These are phyloP conservation scores for Barnettozyma hawaiiensis DNA, from an alignment of 1,139 yeast species.

Conservation along the genomic window DNA sequence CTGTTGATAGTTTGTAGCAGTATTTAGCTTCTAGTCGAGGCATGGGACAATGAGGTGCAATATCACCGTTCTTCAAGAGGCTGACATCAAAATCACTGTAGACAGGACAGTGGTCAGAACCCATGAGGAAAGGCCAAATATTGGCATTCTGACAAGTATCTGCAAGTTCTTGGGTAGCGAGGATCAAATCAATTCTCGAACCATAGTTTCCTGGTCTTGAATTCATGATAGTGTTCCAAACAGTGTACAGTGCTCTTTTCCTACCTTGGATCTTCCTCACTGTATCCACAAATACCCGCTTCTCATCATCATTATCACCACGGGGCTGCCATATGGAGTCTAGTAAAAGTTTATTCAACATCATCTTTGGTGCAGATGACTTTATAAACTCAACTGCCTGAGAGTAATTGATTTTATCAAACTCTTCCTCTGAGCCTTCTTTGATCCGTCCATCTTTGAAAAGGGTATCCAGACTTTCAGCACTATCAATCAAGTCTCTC, in stretches of 20 bases:
- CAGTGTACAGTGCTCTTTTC: conserved; percentile 69
- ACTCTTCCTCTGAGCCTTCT: conserved; percentile 9
- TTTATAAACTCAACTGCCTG: conserved; percentile 38
- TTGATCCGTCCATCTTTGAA: conserved; percentile 26
- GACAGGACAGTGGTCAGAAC: conserved; percentile 95
- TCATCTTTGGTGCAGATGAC: conserved; percentile 36
- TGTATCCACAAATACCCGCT: conserved; percentile 52
- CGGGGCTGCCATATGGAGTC: conserved; percentile 34
- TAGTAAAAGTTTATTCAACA: conserved; percentile 36
- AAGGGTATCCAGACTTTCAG: conserved; percentile 54
- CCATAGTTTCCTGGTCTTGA: conserved; percentile 85
- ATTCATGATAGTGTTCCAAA: conserved; percentile 81
- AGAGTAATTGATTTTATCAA: conserved; percentile 39
- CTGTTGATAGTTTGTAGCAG: conserved; percentile 45
- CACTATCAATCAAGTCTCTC: conserved; percentile 76
- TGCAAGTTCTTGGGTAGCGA: conserved; percentile 39
- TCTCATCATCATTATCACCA: conserved; percentile 14
- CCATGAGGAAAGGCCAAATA: conserved; percentile 64
- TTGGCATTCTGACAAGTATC: conserved; percentile 42
- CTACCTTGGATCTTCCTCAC: conserved; percentile 53
- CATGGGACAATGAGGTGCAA: background rate
- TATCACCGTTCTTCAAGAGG: conserved; percentile 4
- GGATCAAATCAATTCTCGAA: conserved; percentile 76
- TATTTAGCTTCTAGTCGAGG: conserved; percentile 53
- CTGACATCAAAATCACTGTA: conserved; percentile 54